These are phyloP conservation scores for Zygosaccharomyces sapae DNA, from an alignment of 1,139 yeast genomes.

Conservation along the genomic window DNA sequence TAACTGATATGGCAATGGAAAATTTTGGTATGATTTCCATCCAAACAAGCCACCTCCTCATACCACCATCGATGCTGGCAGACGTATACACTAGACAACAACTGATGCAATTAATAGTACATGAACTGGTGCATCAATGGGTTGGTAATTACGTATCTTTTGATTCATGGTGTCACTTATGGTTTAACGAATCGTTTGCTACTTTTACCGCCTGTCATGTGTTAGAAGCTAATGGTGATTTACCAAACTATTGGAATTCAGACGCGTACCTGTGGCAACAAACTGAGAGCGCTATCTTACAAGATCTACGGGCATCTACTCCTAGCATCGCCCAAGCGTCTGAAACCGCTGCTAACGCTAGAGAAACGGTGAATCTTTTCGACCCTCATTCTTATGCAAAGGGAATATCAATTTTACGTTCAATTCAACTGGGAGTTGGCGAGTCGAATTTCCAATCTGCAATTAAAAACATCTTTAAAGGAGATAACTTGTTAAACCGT, in stretches of 20 bases:
- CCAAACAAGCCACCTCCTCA: slow-evolving; percentile 48
- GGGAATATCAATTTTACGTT: slow-evolving; percentile 58
- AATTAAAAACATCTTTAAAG: slow-evolving; percentile 43
- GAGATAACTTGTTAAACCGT: slow-evolving; percentile 34
- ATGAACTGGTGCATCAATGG: slow-evolving; percentile 77
- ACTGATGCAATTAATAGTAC: slow-evolving; percentile 56
- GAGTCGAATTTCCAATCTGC: slow-evolving; percentile 38
- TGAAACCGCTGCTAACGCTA: slow-evolving; percentile 36
- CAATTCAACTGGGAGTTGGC: slow-evolving; percentile 48
- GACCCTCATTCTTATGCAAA: slow-evolving; percentile 56
- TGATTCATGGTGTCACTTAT: slow-evolving; percentile 60
- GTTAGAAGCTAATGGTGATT: slow-evolving; percentile 37
- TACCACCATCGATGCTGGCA: slow-evolving; percentile 37
- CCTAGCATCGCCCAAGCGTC: slow-evolving; percentile 31
- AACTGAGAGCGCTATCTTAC: slow-evolving; percentile 41
- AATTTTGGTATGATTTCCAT: slow-evolving; percentile 67
- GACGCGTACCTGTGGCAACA: slow-evolving; percentile 34
- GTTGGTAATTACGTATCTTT: slow-evolving; percentile 64
- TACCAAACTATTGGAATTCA: slow-evolving; percentile 26
- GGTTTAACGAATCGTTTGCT: slow-evolving; percentile 76
- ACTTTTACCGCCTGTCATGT: slow-evolving; percentile 58
- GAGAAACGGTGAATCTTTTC: slow-evolving; percentile 44
- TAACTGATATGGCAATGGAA: slow-evolving; percentile 76
- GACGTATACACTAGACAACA: slow-evolving; percentile 31
- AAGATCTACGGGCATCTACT: slow-evolving; percentile 40